A percentile compares a stretch with the other conserved stretches of the same genome.
Conservation (phyloP, 2,329 filamentous ascomycete genomes). For the Penicillium griseofulvum region DNA sequence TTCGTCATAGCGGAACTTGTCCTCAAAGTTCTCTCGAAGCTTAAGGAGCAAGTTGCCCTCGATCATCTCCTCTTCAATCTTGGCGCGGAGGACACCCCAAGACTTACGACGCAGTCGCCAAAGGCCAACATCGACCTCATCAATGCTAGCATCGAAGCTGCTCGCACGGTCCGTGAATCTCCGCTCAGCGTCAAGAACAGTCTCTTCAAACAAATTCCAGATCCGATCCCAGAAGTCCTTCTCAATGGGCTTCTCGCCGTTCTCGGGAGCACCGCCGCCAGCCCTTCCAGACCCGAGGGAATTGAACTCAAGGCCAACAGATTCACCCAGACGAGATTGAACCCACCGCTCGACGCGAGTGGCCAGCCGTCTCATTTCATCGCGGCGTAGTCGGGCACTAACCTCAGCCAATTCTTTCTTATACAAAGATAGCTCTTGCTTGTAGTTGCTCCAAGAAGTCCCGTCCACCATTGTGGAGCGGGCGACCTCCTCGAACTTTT, state of each 20-base stretch:
- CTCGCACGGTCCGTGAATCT: constrained; percentile 84
- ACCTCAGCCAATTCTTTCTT: constrained; percentile 90
- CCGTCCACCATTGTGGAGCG: constrained; percentile 71
- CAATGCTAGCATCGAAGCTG: constrained; percentile 87
- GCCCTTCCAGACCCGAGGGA: constrained; percentile 85
- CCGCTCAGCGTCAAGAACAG: constrained; percentile 79
- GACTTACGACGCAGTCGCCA: constrained; percentile 93
- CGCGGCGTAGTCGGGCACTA: constrained; percentile 78
- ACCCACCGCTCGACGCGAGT: constrained; percentile 94
- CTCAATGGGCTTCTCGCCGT: constrained; percentile 71
- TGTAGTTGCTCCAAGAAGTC: constrained; percentile 84
- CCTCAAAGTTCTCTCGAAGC: constrained; percentile 96
- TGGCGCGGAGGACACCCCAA: constrained; percentile 84
- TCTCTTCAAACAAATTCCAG: constrained; percentile 79
- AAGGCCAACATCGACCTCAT: constrained; percentile 86
- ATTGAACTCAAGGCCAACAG: constrained; percentile 91
- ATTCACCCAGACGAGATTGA: constrained; percentile 79
- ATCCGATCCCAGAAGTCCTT: constrained; percentile 94
- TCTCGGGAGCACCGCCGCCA: constrained; percentile 75
- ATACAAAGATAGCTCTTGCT: constrained; percentile 73
- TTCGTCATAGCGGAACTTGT: constrained; percentile 98
- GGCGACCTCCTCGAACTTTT: constrained; percentile 73
- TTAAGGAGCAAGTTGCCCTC: constrained; percentile 95
- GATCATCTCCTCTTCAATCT: constrained; percentile 96
- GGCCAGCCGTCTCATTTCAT: constrained; percentile 92